Evolutionary conservation across 768 basidiomycete genomes (phyloP), one percentile per base, ranked within the genome.

Genomic region (Coprinopsis cinerea): DNA sequence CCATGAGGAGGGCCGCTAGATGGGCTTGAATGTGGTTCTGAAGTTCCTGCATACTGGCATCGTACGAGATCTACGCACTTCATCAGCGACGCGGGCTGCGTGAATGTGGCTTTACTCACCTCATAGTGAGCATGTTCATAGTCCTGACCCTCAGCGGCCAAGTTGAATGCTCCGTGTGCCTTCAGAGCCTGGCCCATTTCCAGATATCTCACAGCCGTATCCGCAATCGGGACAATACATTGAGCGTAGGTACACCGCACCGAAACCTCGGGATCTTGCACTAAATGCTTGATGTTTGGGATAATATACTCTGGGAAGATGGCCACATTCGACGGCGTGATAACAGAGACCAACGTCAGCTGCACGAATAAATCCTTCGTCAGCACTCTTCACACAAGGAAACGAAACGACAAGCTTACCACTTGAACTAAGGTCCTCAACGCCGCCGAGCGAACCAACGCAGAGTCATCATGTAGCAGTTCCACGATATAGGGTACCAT

Each of bases 241-340:
- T 91, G 87, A 0, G 94, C 96, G 59, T 88, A 84, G 25, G 72
- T 82, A 76, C 66, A 88, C 71, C 66, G 81, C 66, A 66, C 96
- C n/a, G 83, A 85, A 0, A 92, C 77, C 56, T 97, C 93, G 1
- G 83, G 72, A 61, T 98, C 96, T 44, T 81, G 77, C 0, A 87
- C 79, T 5, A 99, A 75, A 53, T 91, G 83, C 28, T 81, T 79
- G 58, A 92, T 79, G 60, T 96, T 90, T 1, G 93, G 94, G 24
- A 98, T 81, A 56, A 98, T 88, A 63, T 97, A 99, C 65, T 97
- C 94, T 0, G 93, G 89, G 59, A 98, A 88, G 22, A 97, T 88
- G 6, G 89, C 70, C 5, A 72, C 73, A 55, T 70, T 65, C 78
- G 72, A 94, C 72, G 84, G 94, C 71, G 68, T 95, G 76, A 91